Base-by-base conservation (phyloP, 2,329 filamentous ascomycete genomes). In the Scytalidium lignicola region DNA sequence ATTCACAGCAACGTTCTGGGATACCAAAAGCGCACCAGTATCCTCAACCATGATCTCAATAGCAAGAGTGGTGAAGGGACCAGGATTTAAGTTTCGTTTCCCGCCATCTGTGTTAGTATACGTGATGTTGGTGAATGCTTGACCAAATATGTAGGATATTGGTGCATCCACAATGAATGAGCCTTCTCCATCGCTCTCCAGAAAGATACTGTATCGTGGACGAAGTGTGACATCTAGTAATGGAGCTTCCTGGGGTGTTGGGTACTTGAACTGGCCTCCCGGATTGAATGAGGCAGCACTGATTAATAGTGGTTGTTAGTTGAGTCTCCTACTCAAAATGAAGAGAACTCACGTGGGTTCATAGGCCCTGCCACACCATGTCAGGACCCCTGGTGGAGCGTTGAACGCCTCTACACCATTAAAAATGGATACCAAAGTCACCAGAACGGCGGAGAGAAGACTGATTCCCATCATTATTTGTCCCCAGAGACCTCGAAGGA, bases 241-340 rank as follows among this genome's bases (percentile, higher is more conserved):
- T 3, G 67, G 65, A n/a, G 55, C 56, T 3, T 58, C 43, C 18
- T 69, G 69, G 19, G 50, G 53, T 7, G 51, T 29, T 10, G 74
- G 73, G 17, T 65, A 55, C 2, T 64, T 51, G 2, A 76, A 62
- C 62, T 63, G 66, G 42, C 74, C 74, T 15, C 72, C 72, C 0
- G 74, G 74, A 44, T 74, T 60, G 56, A 74, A 74, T 1, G 71
- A 72, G 1, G 67, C 65, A 54, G 74, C 72, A 26, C 72, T 73
- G 32, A 3, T 37, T 4, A 49, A 51, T 46, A 48, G 3, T 54
- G 48, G 40, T 55, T 41, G 51, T 47, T 23, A 41, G n/a, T 39
- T 45, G 37, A 29, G 39, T 20, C n/a, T 39, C 15, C 13, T 17
- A 26, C 10, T 40, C 17, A 18, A 18, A 3, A 32, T 26, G 2